A percentile compares a stretch with the other conserved stretches of the same genome.
These are phyloP conservation scores for Ophiostoma ulmi DNA, from an alignment of 2,329 filamentous ascomycete genomes.

Conservation along the genomic window DNA sequence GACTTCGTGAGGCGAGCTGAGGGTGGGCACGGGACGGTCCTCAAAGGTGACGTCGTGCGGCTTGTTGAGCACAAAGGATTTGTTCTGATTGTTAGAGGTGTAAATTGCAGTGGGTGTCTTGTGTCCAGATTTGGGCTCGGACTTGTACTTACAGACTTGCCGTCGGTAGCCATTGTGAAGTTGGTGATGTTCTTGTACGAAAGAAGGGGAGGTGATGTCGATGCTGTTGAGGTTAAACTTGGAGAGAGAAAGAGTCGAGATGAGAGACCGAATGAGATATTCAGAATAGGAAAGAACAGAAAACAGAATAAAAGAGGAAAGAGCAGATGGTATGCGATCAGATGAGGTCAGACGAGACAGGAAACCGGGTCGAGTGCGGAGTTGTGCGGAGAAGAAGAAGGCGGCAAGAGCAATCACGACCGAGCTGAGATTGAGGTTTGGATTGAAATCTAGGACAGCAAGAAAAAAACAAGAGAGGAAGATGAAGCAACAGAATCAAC, in stretches of 20 bases:
- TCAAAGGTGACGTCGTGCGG: slow-evolving; percentile 67
- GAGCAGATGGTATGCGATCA: not conserved
- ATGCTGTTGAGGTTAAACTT: not conserved
- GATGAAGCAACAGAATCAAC: not conserved
- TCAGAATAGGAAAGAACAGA: not conserved
- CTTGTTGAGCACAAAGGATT: slow-evolving; percentile 79
- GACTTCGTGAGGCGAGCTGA: slow-evolving; percentile 66
- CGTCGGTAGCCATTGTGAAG: slow-evolving; percentile 29
- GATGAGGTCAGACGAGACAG: not conserved
- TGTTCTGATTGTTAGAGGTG: slow-evolving; percentile 52
- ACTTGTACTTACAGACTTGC: slow-evolving; percentile 32
- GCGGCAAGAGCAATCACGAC: not conserved
- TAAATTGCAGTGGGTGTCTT: not conserved
- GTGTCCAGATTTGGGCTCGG: not conserved
- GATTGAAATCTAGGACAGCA: not conserved
- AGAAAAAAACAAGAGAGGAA: not conserved
- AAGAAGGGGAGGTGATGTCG: not conserved
- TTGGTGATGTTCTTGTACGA: not conserved
- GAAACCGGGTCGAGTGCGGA: not conserved
- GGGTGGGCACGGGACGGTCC: slow-evolving; percentile 66
- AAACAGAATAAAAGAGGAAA: slow-evolving; percentile 2
- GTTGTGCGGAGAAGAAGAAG: not conserved
- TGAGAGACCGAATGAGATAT: not conserved
- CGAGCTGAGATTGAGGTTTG: not conserved
- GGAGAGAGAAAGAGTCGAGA: not conserved